Evolutionary conservation across 2,329 filamentous ascomycete genomes (phyloP).

Genomic region (Alternaria incomplexa): DNA sequence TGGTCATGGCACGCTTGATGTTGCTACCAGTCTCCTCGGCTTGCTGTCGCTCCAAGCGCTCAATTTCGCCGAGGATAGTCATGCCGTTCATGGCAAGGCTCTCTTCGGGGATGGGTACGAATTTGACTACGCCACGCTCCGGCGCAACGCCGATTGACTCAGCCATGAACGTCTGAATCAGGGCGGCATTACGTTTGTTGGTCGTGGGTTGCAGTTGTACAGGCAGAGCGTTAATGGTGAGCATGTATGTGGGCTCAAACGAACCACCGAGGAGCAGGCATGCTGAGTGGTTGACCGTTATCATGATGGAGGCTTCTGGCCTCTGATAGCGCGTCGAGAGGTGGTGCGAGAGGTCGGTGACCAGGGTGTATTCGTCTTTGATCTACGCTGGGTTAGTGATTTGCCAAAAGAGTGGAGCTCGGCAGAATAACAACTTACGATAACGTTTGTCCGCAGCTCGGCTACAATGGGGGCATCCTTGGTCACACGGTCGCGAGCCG

Average conservation of each 20-base stretch:
- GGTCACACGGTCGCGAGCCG: conserved; percentile 50
- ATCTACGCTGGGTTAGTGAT: conserved; percentile 59
- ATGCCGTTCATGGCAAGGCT: conserved; percentile 73
- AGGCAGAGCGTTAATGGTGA: conserved; percentile 75
- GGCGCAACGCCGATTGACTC: conserved; percentile 71
- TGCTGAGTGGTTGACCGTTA: conserved; percentile 76
- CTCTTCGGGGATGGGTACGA: conserved; percentile 72
- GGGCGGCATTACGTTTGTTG: conserved; percentile 80
- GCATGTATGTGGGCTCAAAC: conserved; percentile 79
- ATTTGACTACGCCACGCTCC: conserved; percentile 74
- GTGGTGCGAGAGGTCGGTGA: conserved; percentile 74
- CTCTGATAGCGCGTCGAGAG: conserved; percentile 78
- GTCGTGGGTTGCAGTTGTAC: conserved; percentile 72
- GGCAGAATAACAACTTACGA: conserved; percentile 48
- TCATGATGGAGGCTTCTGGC: conserved; percentile 73
- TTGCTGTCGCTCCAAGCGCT: conserved; percentile 60
- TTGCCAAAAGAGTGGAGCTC: conserved; percentile 11
- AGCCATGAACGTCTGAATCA: conserved; percentile 77
- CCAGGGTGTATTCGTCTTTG: conserved; percentile 75
- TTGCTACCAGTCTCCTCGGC: conserved; percentile 50
- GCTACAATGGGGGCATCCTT: conserved; percentile 57
- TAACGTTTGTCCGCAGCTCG: conserved; percentile 58
- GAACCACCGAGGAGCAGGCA: conserved; percentile 77
- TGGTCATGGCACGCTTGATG: conserved; percentile 51
- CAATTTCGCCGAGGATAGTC: conserved; percentile 72